These are phyloP conservation scores for Zygoascus flipseniorum DNA, from an alignment of 805 yeast genomes.

Conservation along the genomic window DNA sequence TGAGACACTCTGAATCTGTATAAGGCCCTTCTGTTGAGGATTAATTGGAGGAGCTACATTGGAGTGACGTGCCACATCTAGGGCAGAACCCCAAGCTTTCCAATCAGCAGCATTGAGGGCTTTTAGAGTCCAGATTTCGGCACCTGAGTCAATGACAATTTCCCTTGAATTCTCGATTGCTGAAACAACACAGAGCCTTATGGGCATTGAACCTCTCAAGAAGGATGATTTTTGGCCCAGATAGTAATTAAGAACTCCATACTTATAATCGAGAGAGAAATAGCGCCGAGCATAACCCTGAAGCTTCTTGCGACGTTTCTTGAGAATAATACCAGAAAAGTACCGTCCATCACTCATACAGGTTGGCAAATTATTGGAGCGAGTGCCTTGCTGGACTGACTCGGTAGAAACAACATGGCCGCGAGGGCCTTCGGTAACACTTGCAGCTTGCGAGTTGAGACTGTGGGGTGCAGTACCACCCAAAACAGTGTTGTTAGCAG, in stretches of 20 bases:
- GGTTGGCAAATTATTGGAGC: slow-evolving; percentile 6
- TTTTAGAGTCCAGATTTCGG: slow-evolving; percentile 87
- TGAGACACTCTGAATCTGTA: not conserved
- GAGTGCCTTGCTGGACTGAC: not conserved
- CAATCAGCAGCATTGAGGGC: slow-evolving; percentile 60
- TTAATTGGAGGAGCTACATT: not conserved
- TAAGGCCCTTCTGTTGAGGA: not conserved
- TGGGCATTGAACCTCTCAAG: slow-evolving; percentile 87
- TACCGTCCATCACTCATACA: slow-evolving; percentile 30
- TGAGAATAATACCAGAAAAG: slow-evolving; percentile 68
- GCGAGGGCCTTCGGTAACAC: not conserved
- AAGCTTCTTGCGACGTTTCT: slow-evolving; percentile 71
- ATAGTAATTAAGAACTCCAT: slow-evolving; percentile 78
- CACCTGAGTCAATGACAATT: slow-evolving; percentile 83
- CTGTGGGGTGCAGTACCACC: not conserved
- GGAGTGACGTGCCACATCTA: slow-evolving; percentile 34
- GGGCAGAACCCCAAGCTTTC: slow-evolving; percentile 74
- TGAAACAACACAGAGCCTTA: slow-evolving; percentile 70
- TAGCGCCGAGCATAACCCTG: slow-evolving; percentile 84
- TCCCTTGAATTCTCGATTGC: slow-evolving; percentile 62
- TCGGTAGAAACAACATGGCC: slow-evolving; percentile 1
- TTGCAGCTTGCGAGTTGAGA: not conserved
- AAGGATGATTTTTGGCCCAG: slow-evolving; percentile 59
- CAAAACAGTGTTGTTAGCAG: not conserved
- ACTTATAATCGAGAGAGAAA: slow-evolving; percentile 72